These are phyloP conservation scores for Aspergillus texensis DNA, from an alignment of 2,329 filamentous ascomycete genomes.

Conservation along the genomic window DNA sequence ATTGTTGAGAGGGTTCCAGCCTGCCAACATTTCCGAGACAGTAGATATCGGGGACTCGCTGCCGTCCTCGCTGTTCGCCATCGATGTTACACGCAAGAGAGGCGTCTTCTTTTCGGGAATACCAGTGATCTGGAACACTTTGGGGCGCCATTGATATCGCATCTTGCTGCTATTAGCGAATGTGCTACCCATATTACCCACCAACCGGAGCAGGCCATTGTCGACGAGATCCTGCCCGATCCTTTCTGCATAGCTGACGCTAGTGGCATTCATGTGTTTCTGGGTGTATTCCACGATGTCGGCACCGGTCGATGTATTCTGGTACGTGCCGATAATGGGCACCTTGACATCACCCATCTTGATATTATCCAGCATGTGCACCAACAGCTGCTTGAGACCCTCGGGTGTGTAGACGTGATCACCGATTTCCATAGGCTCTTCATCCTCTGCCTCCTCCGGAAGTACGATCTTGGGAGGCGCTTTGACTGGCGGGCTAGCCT, in stretches of 20 bases:
- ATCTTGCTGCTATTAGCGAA: slow-evolving; percentile 98
- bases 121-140: slow-evolving; percentile 84
- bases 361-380: slow-evolving; percentile 83
- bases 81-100: slow-evolving; percentile 73
- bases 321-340: slow-evolving; percentile 90
- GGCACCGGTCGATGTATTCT: slow-evolving; percentile 86
- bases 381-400: slow-evolving; percentile 85
- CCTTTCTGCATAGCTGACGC: slow-evolving; percentile 85
- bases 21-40: slow-evolving; percentile 84
- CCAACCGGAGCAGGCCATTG: slow-evolving; percentile 82
- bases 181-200: slow-evolving; percentile 91
- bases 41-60: slow-evolving; percentile 81
- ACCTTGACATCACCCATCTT: slow-evolving; percentile 91
- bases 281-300: slow-evolving; percentile 97
- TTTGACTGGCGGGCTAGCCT: slow-evolving; percentile 64
- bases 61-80: slow-evolving; percentile 61
- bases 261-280: slow-evolving; percentile 79
- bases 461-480: slow-evolving; percentile 79
- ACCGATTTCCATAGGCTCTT: slow-evolving; percentile 84
- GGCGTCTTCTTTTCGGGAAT: slow-evolving; percentile 83
- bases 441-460: slow-evolving; percentile 68
- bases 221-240: slow-evolving; percentile 91
- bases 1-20: slow-evolving; percentile 92
- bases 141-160: slow-evolving; percentile 96
- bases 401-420: slow-evolving; percentile 84